phyloP scores from a whole-genome alignment of 495 filamentous ascomycete species.

The Lichenothelia convexa region DNA sequence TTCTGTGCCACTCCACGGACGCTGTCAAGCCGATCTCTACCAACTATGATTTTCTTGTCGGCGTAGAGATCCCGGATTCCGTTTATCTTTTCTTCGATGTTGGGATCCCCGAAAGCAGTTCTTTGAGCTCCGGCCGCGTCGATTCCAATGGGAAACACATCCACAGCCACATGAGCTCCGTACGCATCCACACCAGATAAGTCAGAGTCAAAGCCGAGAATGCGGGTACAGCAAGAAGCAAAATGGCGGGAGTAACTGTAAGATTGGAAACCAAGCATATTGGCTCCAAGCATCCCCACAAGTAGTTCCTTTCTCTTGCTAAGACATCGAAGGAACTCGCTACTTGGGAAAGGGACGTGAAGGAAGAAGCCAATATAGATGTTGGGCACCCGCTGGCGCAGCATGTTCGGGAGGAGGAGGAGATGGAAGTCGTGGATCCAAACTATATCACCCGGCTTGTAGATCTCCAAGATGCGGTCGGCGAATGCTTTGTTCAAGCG shows the following conservation, averaged over 20 bases:
- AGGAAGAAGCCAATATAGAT: conserved; percentile 84
- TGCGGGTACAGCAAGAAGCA: conserved; percentile 72
- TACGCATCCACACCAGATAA: conserved; percentile 72
- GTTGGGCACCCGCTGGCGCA: conserved; percentile 63
- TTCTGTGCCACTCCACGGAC: conserved; percentile 85
- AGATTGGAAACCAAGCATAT: conserved; percentile 84
- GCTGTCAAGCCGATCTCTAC: conserved; percentile 78
- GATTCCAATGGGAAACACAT: conserved; percentile 83
- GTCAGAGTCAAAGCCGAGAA: conserved; percentile 67
- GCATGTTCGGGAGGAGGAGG: conserved; percentile 64
- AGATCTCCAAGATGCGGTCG: conserved; percentile 63
- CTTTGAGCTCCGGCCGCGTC: conserved; percentile 53
- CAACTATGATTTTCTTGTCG: conserved; percentile 81
- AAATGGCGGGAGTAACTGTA: conserved; percentile 87
- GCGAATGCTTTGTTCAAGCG: conserved; percentile 77
- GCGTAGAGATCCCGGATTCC: conserved; percentile 52
- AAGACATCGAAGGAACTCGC: conserved; percentile 76
- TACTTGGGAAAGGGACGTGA: conserved; percentile 84
- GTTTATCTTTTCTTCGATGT: conserved; percentile 45
- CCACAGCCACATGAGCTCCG: conserved; percentile 69
- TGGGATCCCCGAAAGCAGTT: conserved; percentile 46
- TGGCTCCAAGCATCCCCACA: conserved; percentile 71
- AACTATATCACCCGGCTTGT: conserved; percentile 78
- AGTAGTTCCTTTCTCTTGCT: conserved; percentile 73
- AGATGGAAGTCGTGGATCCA: conserved; percentile 87